These are phyloP conservation scores for Wickerhamomyces sydowiorum DNA, from an alignment of 805 yeast genomes.

Conservation along the genomic window DNA sequence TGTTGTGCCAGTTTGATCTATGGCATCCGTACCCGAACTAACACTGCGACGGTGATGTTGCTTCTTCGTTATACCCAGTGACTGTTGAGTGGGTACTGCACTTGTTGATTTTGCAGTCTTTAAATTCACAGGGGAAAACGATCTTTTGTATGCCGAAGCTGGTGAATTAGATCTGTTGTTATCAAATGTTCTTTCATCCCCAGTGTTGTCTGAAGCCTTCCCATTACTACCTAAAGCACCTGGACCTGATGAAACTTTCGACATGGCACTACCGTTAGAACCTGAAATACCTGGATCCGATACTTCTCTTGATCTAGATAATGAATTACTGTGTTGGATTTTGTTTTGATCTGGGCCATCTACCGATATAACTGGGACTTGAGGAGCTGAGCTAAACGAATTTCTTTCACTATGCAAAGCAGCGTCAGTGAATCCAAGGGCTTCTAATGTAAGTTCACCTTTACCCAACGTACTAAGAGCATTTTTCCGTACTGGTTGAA, in stretches of 20 bases:
- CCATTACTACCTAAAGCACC: not conserved
- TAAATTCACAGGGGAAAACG: slow-evolving; percentile 10
- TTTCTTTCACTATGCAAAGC: slow-evolving; percentile 6
- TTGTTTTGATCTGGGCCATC: not conserved
- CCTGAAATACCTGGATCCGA: no score
- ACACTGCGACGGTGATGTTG: not conserved
- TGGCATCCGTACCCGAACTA: not conserved
- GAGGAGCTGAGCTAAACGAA: slow-evolving; percentile 22
- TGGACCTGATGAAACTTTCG: not conserved
- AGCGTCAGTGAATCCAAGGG: slow-evolving; percentile 10
- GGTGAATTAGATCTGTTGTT: slow-evolving; percentile 8
- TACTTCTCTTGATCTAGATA: not conserved
- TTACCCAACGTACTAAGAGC: slow-evolving; percentile 49
- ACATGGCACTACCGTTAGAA: not conserved
- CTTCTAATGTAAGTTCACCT: slow-evolving; percentile 44
- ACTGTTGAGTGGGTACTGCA: not conserved
- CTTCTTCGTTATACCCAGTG: not conserved
- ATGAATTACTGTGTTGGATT: not conserved
- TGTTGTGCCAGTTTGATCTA: no score
- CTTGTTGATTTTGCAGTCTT: not conserved
- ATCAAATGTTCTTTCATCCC: not conserved
- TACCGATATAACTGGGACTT: not conserved
- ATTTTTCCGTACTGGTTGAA: slow-evolving; percentile 37
- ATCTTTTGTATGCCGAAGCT: slow-evolving; percentile 7
- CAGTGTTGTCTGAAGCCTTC: not conserved